Evolutionary conservation across 306 rosid species (phyloP).

Genomic region (Cucumis melo): DNA sequence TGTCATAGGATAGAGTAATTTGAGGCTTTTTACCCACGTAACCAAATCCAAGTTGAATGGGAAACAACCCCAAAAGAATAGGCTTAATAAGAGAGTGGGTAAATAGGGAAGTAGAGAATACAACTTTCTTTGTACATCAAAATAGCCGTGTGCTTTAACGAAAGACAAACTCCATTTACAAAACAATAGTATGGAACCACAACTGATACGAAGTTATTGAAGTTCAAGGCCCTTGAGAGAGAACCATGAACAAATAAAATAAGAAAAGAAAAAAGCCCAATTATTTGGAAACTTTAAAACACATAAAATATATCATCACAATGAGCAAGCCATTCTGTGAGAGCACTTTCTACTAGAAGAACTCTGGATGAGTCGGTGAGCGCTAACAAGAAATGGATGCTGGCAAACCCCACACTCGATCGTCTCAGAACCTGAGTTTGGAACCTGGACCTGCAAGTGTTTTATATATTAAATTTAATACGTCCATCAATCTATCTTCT

Average conservation of each 20-base stretch:
- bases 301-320: neutral
- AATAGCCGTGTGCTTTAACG: neutral
- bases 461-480: neutral
- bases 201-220: constrained; percentile 13
- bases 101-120: neutral
- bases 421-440: constrained; percentile 94
- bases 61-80: neutral
- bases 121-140: neutral
- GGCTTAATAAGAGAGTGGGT: neutral
- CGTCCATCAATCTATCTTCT: neutral
- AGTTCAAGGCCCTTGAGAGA: neutral
- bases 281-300: neutral
- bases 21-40: too few species aligned
- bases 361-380: constrained; percentile 38
- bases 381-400: constrained; percentile 89
- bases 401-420: constrained; percentile 98
- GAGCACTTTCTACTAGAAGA: neutral
- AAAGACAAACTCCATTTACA: constrained; percentile 19
- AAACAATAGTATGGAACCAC: constrained; percentile 7
- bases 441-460: constrained; percentile 82
- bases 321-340: neutral
- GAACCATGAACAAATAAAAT: neutral
- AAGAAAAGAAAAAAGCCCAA: neutral
- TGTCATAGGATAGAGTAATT: too few species aligned
- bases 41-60: too few species aligned